Conservation (phyloP, 345 rosid genomes). For the Eucalyptus dawsonii region DNA sequence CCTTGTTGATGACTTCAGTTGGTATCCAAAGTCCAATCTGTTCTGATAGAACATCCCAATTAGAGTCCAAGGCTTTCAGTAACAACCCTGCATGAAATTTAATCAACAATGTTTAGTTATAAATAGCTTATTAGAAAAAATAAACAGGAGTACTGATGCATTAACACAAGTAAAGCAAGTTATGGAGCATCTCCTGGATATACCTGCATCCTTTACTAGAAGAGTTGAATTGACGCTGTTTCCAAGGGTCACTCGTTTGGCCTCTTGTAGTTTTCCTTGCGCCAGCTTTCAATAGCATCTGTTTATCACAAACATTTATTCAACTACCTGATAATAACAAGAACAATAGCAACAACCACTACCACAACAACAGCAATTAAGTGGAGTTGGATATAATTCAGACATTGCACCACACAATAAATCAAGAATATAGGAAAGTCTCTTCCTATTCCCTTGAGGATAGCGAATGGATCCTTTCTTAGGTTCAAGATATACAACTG, state of each 20-base stretch:
- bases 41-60: conserved; percentile 70
- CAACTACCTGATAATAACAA: not conserved
- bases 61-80: conserved; percentile 62
- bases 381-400: not conserved
- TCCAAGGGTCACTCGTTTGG: conserved; percentile 31
- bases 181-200: not conserved
- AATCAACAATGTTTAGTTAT: not conserved
- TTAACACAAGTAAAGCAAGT: not conserved
- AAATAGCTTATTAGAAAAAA: not conserved
- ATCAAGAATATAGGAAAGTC: not conserved
- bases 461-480: not conserved
- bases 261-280: conserved; percentile 62
- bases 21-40: conserved; percentile 93
- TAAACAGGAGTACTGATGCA: not conserved
- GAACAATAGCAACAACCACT: not conserved
- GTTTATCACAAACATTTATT: conserved; percentile 13
- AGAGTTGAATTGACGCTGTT: conserved; percentile 32
- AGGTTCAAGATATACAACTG: not conserved
- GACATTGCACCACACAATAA: not conserved
- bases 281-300: conserved; percentile 91
- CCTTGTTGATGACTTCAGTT: conserved; percentile 42
- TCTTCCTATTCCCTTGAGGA: not conserved
- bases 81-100: conserved; percentile 35
- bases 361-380: not conserved
- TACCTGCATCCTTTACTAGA: conserved; percentile 76